Evolutionary conservation across 2,329 filamentous ascomycete species (phyloP).

Genomic region (Aureobasidium sp.): DNA sequence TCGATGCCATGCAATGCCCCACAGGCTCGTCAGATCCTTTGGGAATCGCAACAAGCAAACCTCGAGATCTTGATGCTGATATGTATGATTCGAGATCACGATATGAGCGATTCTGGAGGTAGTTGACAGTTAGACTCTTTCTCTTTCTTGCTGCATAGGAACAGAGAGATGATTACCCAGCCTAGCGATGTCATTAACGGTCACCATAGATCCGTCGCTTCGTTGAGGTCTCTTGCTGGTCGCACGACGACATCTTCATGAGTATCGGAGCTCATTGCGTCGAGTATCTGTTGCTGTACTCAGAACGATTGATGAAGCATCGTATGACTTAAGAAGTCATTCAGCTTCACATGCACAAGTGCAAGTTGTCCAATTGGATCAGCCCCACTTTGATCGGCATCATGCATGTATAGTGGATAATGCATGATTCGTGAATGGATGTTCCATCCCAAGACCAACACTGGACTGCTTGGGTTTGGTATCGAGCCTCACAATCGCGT

Average conservation of each 20-base stretch:
- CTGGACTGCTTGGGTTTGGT: too few relatives aligned
- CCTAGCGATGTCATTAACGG: neutral
- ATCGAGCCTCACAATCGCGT: too few relatives aligned
- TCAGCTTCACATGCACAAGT: neutral
- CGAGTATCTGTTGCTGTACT: neutral
- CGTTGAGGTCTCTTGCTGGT: neutral
- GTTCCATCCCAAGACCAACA: neutral
- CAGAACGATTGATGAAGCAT: neutral
- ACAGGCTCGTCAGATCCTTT: slow-evolving; percentile 21
- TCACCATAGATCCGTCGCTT: neutral
- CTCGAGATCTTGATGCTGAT: slow-evolving; percentile 20
- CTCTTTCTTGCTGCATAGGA: neutral
- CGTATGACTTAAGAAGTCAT: too few relatives aligned
- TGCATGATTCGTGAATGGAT: neutral
- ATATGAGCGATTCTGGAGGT: slow-evolving; percentile 26
- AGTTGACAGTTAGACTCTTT: neutral
- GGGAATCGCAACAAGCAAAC: slow-evolving; percentile 27
- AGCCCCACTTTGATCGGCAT: neutral
- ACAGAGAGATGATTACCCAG: neutral
- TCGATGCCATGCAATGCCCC: slow-evolving; percentile 27
- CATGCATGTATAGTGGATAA: neutral
- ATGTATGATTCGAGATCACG: slow-evolving; percentile 29
- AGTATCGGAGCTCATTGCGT: too few relatives aligned
- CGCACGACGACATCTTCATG: neutral
- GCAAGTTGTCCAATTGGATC: neutral